Percentiles rank a stretch among this genome's conserved stretches.
These are phyloP conservation scores for Epichloe brachyelytri DNA, from an alignment of 2,329 filamentous ascomycete species.

Conservation along the genomic window DNA sequence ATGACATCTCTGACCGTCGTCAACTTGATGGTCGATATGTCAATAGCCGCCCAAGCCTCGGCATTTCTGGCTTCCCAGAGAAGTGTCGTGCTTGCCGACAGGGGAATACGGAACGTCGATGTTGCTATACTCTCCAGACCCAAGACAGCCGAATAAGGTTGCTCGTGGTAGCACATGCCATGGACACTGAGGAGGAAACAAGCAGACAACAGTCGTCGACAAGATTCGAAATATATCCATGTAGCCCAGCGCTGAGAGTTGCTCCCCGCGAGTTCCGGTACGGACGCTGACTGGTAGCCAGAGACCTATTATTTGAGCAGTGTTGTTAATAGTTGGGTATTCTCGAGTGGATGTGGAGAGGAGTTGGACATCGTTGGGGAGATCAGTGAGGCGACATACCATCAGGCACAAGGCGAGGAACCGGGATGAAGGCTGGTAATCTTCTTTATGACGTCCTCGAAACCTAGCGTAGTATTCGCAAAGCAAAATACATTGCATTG, in stretches of 20 bases:
- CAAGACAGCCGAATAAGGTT: conserved; percentile 21
- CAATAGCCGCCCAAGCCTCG: conserved; percentile 31
- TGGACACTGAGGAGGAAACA: conserved; percentile 46
- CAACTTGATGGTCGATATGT: conserved; percentile 14
- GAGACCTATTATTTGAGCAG: conserved; percentile 1
- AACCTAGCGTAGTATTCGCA: conserved; percentile 44
- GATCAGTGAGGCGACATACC: conserved; percentile 27
- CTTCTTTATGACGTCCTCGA: conserved; percentile 34
- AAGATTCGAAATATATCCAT: conserved; percentile 41
- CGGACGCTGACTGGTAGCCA: neutral
- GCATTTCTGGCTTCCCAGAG: conserved; percentile 37
- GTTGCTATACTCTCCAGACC: conserved; percentile 25
- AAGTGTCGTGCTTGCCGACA: conserved; percentile 28
- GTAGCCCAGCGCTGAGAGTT: conserved; percentile 30
- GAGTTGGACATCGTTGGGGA: too few relatives aligned
- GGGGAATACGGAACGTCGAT: conserved; percentile 28
- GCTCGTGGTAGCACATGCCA: conserved; percentile 41
- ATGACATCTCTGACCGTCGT: conserved; percentile 16
- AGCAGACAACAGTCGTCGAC: conserved; percentile 39
- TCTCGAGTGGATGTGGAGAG: too few relatives aligned
- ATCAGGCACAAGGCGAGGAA: conserved; percentile 40
- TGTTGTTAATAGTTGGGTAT: neutral
- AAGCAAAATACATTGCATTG: conserved; percentile 41
- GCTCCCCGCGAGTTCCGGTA: neutral
- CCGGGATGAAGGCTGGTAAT: conserved; percentile 32